Percentiles rank a stretch among this genome's conserved stretches.
These are phyloP conservation scores for Boechera retrofracta DNA, from an alignment of 345 rosid genomes.

Conservation along the genomic window DNA sequence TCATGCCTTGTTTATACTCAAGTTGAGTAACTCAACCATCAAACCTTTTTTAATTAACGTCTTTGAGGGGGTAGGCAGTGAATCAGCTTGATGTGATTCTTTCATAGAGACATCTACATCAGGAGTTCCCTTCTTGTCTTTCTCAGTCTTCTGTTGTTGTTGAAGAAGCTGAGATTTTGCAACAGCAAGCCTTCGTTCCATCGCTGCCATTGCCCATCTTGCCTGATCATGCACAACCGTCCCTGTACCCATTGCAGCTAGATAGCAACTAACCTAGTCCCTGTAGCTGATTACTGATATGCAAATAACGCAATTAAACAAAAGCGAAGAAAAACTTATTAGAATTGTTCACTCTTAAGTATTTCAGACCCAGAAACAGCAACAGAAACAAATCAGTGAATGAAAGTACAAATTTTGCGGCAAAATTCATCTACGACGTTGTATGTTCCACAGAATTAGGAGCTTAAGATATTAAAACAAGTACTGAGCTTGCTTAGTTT, in stretches of 20 bases:
- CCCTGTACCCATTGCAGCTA: conserved; percentile 30
- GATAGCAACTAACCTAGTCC: conserved; percentile 18
- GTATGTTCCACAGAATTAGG: not conserved
- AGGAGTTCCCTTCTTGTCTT: conserved; percentile 35
- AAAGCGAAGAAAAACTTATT: not conserved
- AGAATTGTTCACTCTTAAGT: not conserved
- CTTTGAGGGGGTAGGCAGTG: conserved; percentile 38
- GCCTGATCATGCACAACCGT: conserved; percentile 50
- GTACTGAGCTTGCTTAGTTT: not conserved
- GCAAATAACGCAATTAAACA: not conserved
- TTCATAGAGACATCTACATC: conserved; percentile 25
- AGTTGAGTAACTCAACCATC: not conserved
- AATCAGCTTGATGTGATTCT: conserved; percentile 29
- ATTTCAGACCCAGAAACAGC: not conserved
- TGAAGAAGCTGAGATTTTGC: conserved; percentile 66
- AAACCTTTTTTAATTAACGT: conserved; percentile 49
- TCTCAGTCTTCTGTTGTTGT: conserved; percentile 52
- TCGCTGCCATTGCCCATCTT: conserved; percentile 59
- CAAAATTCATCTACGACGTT: not conserved
- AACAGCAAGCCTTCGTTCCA: conserved; percentile 61
- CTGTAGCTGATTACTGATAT: conserved; percentile 18
- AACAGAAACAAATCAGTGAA: not conserved
- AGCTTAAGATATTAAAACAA: conserved; percentile 1
- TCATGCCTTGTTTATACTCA: not conserved
- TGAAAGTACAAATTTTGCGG: conserved; percentile 19